These are phyloP conservation scores for Chenopodium formosanum DNA, from an alignment of 148 eudicot species.

Conservation along the genomic window DNA sequence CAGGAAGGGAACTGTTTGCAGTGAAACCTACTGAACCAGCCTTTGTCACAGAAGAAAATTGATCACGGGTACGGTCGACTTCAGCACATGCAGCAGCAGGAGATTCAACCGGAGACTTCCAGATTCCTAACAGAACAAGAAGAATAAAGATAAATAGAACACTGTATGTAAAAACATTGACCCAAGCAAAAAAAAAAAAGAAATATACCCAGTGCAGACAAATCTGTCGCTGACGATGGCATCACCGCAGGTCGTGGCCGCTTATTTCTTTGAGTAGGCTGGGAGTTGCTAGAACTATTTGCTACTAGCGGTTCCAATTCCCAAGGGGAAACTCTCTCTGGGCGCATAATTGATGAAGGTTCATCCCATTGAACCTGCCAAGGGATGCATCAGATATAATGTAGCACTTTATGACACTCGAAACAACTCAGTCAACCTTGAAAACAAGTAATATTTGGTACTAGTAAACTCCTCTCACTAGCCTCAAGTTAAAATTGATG, in stretches of 20 bases:
- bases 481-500: neutral
- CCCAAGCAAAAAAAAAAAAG: conserved; percentile 3
- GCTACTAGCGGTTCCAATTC: conserved; percentile 82
- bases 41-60: conserved; percentile 45
- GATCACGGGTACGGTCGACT: conserved; percentile 52
- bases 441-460: neutral
- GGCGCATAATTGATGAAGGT: conserved; percentile 74
- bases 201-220: conserved; percentile 58
- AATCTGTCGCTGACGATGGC: conserved; percentile 51
- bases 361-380: conserved; percentile 97
- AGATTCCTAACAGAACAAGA: conserved; percentile 43
- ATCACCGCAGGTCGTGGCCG: conserved; percentile 56
- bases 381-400: conserved; percentile 10
- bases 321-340: conserved; percentile 94
- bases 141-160: neutral
- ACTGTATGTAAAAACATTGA: neutral
- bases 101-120: conserved; percentile 61
- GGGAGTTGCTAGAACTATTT: conserved; percentile 48
- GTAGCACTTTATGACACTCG: neutral
- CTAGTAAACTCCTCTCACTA: neutral
- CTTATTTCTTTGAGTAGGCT: conserved; percentile 64
- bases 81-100: conserved; percentile 51
- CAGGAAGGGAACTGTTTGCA: conserved; percentile 42
- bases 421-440: neutral
- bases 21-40: conserved; percentile 40